Conservation (phyloP, 2,329 filamentous ascomycete genomes). For the Botrytis aclada region DNA sequence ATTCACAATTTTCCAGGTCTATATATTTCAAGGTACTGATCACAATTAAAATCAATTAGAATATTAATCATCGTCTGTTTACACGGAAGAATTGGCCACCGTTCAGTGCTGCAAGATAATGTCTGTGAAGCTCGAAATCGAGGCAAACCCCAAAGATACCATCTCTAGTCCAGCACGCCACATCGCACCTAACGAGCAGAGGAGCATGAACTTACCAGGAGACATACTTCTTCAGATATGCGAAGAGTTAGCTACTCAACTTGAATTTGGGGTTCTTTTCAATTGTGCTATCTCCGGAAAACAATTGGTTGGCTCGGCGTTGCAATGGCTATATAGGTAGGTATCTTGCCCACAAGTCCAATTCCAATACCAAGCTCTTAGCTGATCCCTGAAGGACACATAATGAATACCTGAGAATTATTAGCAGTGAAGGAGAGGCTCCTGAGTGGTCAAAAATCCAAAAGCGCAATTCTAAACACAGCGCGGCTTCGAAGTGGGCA, state of each 20-base stretch:
- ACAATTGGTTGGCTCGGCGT: conserved; percentile 54
- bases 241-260: conserved; percentile 52
- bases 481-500: conserved; percentile 50
- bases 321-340: conserved; percentile 63
- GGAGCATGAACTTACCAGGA: conserved; percentile 34
- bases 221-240: conserved; percentile 62
- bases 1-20: not conserved
- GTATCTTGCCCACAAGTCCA: not conserved
- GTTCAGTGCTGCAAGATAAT: not conserved
- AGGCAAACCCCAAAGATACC: not conserved
- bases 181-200: not conserved
- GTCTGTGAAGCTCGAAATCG: not conserved
- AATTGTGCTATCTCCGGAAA: conserved; percentile 55
- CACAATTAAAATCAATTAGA: not conserved
- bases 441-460: conserved; percentile 18
- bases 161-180: not conserved
- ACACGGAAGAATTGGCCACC: not conserved
- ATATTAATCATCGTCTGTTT: not conserved
- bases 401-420: conserved; percentile 44
- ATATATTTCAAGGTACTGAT: not conserved
- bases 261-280: conserved; percentile 60
- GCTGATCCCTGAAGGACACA: conserved; percentile 43
- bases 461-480: conserved; percentile 11
- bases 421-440: conserved; percentile 43
- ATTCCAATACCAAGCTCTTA: conserved; percentile 2